Percentiles rank a stretch among this genome's conserved stretches.
Evolutionary conservation across 352 stramenopile species (phyloP).

Genomic region (Phytophthora tentaculata): DNA sequence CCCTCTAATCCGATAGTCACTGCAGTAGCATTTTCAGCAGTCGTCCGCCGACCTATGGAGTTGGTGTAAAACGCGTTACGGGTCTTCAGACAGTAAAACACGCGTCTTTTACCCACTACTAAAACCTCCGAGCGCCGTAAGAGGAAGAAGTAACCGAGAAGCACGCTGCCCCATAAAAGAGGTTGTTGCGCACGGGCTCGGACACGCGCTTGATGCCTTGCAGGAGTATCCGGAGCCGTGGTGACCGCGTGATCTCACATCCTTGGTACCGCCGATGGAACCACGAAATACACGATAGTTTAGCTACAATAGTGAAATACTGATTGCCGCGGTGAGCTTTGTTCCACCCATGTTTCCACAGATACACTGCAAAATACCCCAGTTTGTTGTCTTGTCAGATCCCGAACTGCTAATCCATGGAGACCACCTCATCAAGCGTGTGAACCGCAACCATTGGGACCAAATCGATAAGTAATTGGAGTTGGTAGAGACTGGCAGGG

Average conservation of each 20-base stretch:
- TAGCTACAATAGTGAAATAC: background rate
- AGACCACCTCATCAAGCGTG: slow-evolving; percentile 9
- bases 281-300: background rate
- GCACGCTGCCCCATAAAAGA: too few relatives aligned
- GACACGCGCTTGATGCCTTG: background rate
- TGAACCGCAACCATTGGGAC: slow-evolving; percentile 21
- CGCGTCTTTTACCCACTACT: too few relatives aligned
- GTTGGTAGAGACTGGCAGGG: slow-evolving; percentile 19
- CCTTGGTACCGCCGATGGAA: background rate
- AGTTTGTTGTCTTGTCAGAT: background rate
- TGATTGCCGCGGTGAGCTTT: background rate
- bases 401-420: slow-evolving; percentile 3
- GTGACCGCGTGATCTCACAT: background rate
- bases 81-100: background rate
- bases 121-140: too few relatives aligned
- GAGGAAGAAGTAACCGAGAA: too few relatives aligned
- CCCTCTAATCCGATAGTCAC: too few relatives aligned
- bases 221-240: background rate
- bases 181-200: background rate
- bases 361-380: slow-evolving; percentile 4
- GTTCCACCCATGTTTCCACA: slow-evolving; percentile 5
- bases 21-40: too few relatives aligned
- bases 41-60: too few relatives aligned
- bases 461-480: slow-evolving; percentile 18
- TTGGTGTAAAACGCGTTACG: too few relatives aligned